Evolutionary conservation across 306 rosid species (phyloP), one percentile per base, ranked within the genome.

Genomic region (Acacia crassicarpa): DNA sequence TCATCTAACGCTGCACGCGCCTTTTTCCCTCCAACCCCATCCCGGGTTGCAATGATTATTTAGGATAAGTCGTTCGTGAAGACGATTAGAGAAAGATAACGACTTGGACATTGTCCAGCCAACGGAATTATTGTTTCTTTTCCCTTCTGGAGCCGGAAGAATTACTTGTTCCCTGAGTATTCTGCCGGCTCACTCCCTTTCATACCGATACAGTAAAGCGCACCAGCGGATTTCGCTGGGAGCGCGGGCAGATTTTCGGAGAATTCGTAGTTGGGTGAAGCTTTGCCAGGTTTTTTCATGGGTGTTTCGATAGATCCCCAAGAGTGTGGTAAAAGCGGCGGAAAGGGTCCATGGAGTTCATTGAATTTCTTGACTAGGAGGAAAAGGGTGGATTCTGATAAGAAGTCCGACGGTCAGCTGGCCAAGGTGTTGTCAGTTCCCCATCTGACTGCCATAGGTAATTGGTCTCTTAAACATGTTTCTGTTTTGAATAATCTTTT

Each of bases 381-480:
- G 77, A 95, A 95, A 76, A 92, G 83, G 84, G 98, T 91, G 19
- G 99, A 95, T 78, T 93, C 97, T 63, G 72, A 78, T 48, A 43
- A 67, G 13, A 81, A 83, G 65, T 33, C 85, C 3, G n/a, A 78
- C 19, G 72, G 77, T 86, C 81, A 80, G 16, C 90, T 95, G 89
- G 98, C 99, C 85, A 93, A 87, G 88, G 98, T 88, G 69, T 79
- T 95, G 84, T 78, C 94, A 67, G 83, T 95, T 86, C 88, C 81
- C 68, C 92, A 93, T 72, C 95, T 95, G 45, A 84, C 93, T 83
- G 97, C 90, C 6, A 79, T 95, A 77, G 99, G 99, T 95, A 86
- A 83, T 82, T 61, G 25, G 25, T 27, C 49, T 68, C 9, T 35
- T 8, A 35, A 69, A 23, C 16, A 10, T n/a, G 1, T 65, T 77